Evolutionary conservation across 1,139 yeast species (phyloP).

Genomic region (Blastobotrys buckinghamii): DNA sequence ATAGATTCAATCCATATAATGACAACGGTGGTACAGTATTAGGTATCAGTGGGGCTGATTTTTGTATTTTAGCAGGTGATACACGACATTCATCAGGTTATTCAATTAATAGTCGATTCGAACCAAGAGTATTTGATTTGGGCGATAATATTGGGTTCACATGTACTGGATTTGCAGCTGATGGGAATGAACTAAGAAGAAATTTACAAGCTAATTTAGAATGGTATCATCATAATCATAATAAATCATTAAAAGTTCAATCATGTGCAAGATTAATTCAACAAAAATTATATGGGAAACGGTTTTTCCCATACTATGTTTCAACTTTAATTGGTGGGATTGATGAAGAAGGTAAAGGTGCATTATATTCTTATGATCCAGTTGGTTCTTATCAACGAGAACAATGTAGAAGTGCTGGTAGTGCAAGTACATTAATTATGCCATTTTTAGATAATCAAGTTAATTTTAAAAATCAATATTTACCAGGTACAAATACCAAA

Average conservation of each 20-base stretch:
- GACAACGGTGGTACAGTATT: conserved; percentile 97
- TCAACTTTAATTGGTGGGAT: conserved; percentile 92
- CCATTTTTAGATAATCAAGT: conserved; percentile 98
- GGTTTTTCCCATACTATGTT: conserved; percentile 95
- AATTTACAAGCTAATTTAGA: conserved; percentile 70
- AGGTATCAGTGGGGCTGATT: conserved; percentile 97
- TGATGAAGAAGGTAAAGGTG: conserved; percentile 92
- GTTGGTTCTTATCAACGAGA: conserved; percentile 97
- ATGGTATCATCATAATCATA: conserved; percentile 92
- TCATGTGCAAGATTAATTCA: conserved; percentile 91
- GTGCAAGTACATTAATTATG: conserved; percentile 93
- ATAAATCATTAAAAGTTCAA: conserved; percentile 58
- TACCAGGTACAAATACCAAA: conserved; percentile 65
- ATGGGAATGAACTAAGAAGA: conserved; percentile 78
- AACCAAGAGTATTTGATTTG: conserved; percentile 82
- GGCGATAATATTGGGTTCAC: conserved; percentile 86
- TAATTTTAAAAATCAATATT: conserved; percentile 84
- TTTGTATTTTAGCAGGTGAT: conserved; percentile 95
- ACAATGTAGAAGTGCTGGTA: conserved; percentile 97
- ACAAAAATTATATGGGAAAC: conserved; percentile 82
- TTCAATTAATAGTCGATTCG: conserved; percentile 87
- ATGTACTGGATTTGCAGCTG: conserved; percentile 96
- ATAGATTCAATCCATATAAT: conserved; percentile 89
- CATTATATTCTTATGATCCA: conserved; percentile 94
- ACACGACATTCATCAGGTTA: conserved; percentile 95